Evolutionary conservation across 495 filamentous ascomycete species (phyloP), one percentile per base, ranked within the genome.

Genomic region (Paragyromitra xinjiangensis): DNA sequence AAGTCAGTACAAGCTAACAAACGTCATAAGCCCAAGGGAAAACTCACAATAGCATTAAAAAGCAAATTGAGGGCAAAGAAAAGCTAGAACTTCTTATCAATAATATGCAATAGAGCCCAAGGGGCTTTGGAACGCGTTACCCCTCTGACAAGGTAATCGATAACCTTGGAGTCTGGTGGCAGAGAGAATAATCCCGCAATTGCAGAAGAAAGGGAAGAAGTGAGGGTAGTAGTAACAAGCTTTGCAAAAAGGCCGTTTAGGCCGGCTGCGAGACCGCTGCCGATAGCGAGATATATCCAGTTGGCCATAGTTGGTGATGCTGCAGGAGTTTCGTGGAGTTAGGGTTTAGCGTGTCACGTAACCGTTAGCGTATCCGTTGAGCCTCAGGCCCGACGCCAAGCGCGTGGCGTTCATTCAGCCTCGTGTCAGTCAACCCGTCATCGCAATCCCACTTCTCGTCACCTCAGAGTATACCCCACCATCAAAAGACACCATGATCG

Each of bases 161-260:
- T 85, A 22, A 88, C 79, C 14, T 83, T 82, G 61, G 88, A 88
- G 0, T 84, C 74, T 1, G 84, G 82, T n/a, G 84, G 73, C 45
- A 93, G 73, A 3, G 88, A 88, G 51, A 97, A 83, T n/a, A 87
- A 40, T 8, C 85, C 83, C 1, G 93, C 89, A 69, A 97, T 85
- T 19, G 85, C 84, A 29, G 85, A 83, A 19, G 93, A 90, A 78
- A 95, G 88, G 44, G 85, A 87, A 12, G 91, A 87, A 5, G 95
- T 97, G 61, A 97, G 88, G 29, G 90, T 86, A 26, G 94, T 96
- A 2, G 95, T 98, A 48, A 94, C 97, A 69, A 99, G 85, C 84
- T 98, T 99, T 0, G 95, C 95, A 85, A 98, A 99, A 29, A 97
- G 91, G 40, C 95, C 95, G 80, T 99, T 99, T 79, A 95, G 89